Evolutionary conservation across 2,329 filamentous ascomycete species (phyloP).

Genomic region (Beauveria scarabaeidicola): DNA sequence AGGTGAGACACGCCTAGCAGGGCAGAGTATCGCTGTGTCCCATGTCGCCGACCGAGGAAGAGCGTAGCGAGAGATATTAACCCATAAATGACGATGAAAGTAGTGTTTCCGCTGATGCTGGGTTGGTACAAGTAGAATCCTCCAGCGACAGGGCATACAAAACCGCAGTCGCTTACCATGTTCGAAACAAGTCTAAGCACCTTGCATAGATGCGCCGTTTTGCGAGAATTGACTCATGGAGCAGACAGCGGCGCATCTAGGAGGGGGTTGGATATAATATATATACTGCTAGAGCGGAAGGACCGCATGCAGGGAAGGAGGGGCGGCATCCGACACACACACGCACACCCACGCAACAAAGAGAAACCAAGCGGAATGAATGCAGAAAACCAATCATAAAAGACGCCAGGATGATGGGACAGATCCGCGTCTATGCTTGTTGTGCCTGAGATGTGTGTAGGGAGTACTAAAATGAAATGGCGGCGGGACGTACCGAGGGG

Average conservation of each 20-base stretch:
- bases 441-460: not conserved
- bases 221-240: not conserved
- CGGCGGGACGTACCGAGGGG: not conserved
- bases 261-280: not conserved
- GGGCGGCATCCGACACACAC: not conserved
- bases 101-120: constrained; percentile 30
- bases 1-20: not conserved
- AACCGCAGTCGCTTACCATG: constrained; percentile 29
- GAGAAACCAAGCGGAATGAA: not conserved
- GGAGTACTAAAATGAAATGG: not conserved
- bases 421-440: not conserved
- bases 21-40: not conserved
- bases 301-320: not conserved
- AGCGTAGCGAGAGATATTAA: constrained; percentile 30
- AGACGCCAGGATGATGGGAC: not conserved
- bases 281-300: not conserved
- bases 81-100: constrained; percentile 32
- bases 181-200: constrained; percentile 1
- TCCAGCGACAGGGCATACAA: constrained; percentile 26
- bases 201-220: not conserved
- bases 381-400: not conserved
- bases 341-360: not conserved
- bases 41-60: constrained; percentile 30
- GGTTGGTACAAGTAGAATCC: constrained; percentile 31
- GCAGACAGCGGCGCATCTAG: not conserved